Percentiles rank a stretch among this genome's conserved stretches.
These are phyloP conservation scores for Ambrosiella xylebori DNA, from an alignment of 2,329 filamentous ascomycete genomes.

Conservation along the genomic window DNA sequence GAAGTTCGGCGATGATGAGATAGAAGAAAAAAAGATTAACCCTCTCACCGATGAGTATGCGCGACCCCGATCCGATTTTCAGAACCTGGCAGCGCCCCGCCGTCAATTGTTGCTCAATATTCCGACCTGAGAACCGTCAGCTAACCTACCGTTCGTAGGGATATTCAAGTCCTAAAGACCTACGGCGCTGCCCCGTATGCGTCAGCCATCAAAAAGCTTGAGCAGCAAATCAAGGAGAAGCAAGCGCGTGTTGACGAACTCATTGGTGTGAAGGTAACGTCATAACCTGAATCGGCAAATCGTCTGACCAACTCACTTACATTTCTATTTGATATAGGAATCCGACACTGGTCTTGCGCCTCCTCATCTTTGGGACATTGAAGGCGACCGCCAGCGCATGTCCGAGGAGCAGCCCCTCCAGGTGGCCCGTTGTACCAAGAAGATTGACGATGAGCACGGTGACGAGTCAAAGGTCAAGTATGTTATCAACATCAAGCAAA, in stretches of 20 bases:
- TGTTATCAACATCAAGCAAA: constrained; percentile 99
- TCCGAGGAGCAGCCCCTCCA: constrained; percentile 94
- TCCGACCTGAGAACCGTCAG: constrained; percentile 1
- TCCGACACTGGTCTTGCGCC: constrained; percentile 96
- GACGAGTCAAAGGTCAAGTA: constrained; percentile 98
- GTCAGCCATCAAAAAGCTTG: constrained; percentile 83
- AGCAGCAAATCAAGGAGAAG: constrained; percentile 99
- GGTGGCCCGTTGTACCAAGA: constrained; percentile 96
- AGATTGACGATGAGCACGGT: constrained; percentile 86
- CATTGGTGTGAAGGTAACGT: constrained; percentile 62
- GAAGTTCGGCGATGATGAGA: constrained; percentile 88
- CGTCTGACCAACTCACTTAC: neutral
- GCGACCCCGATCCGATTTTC: neutral
- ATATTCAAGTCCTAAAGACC: constrained; percentile 98
- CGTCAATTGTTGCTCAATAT: constrained; percentile 5
- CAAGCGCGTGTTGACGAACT: constrained; percentile 98
- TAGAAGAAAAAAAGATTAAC: constrained; percentile 99
- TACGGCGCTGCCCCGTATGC: constrained; percentile 96
- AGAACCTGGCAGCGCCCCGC: constrained; percentile 16
- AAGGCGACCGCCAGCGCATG: constrained; percentile 96
- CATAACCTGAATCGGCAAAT: neutral
- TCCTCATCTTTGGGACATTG: constrained; percentile 96
- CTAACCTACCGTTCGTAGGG: constrained; percentile 36
- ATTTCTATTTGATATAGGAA: constrained; percentile 40
- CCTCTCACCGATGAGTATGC: constrained; percentile 89